A percentile compares a stretch with the other conserved stretches of the same genome.
phyloP scores from a whole-genome alignment of 2,329 filamentous ascomycete species.

The Alternaria viburni region DNA sequence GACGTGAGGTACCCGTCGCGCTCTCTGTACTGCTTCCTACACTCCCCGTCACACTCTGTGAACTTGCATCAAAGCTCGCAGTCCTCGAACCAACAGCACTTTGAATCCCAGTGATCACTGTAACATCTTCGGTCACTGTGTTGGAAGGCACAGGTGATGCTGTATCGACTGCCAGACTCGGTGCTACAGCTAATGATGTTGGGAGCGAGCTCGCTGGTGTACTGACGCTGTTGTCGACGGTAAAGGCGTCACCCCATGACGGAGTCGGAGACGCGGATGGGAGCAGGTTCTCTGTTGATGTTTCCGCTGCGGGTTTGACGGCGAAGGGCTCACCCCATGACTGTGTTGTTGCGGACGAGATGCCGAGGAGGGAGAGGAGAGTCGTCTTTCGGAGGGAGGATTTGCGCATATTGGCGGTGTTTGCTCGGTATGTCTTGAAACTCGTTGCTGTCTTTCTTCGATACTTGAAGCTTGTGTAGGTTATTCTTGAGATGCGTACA shows the following conservation, averaged over 20 bases:
- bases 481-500: not conserved
- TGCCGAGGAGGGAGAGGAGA: constrained; percentile 19
- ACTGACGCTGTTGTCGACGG: not conserved
- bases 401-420: constrained; percentile 17
- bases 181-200: not conserved
- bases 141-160: not conserved
- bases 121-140: not conserved
- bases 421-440: not conserved
- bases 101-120: constrained; percentile 1
- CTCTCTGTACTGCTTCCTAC: not conserved
- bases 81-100: constrained; percentile 2
- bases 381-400: constrained; percentile 9
- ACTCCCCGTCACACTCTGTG: not conserved
- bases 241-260: constrained; percentile 14
- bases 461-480: not conserved
- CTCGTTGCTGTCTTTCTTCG: not conserved
- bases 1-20: not conserved
- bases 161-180: constrained; percentile 3
- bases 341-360: constrained; percentile 15
- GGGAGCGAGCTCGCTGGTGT: constrained; percentile 1
- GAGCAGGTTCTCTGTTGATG: constrained; percentile 13
- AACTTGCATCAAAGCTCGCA: not conserved
- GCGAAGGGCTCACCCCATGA: constrained; percentile 24
- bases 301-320: constrained; percentile 19
- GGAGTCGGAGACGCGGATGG: not conserved